Conservation (phyloP, 176 grass and related monocot species). For the Aegilops umbellulata region DNA sequence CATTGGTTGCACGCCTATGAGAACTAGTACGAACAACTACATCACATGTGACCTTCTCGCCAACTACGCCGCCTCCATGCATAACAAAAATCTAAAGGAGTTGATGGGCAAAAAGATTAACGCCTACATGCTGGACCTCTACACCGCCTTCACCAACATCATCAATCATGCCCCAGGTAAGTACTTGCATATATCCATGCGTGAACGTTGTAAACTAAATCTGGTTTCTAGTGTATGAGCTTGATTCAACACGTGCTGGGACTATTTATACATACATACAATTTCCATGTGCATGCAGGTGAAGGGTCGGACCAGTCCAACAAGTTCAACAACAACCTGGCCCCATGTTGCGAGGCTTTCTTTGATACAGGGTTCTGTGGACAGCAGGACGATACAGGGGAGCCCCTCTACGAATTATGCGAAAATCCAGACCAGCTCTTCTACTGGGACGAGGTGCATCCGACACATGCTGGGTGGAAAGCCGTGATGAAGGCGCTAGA, state of each 20-base stretch:
- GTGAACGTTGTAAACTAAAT: no score
- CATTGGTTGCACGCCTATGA: constrained; percentile 32
- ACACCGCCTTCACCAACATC: not conserved
- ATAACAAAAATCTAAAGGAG: not conserved
- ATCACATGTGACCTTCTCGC: not conserved
- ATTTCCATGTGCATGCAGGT: not conserved
- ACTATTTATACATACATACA: not conserved
- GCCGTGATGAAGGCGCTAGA: not conserved
- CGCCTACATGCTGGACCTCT: not conserved
- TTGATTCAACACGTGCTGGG: not conserved
- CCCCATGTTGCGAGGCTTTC: not conserved
- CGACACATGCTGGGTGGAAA: no score
- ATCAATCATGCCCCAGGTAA: not conserved
- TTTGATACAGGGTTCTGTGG: no score
- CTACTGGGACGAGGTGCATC: no score
- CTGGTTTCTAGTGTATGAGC: no score
- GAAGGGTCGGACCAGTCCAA: not conserved
- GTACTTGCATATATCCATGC: not conserved
- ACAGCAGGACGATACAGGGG: no score
- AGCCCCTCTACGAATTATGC: no score
- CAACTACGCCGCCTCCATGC: not conserved
- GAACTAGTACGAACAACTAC: constrained; percentile 5
- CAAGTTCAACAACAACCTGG: not conserved
- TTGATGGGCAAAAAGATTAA: not conserved
- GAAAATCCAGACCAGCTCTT: no score